phyloP scores from a whole-genome alignment of 2,329 filamentous ascomycete species.

The Didymella glomerata region DNA sequence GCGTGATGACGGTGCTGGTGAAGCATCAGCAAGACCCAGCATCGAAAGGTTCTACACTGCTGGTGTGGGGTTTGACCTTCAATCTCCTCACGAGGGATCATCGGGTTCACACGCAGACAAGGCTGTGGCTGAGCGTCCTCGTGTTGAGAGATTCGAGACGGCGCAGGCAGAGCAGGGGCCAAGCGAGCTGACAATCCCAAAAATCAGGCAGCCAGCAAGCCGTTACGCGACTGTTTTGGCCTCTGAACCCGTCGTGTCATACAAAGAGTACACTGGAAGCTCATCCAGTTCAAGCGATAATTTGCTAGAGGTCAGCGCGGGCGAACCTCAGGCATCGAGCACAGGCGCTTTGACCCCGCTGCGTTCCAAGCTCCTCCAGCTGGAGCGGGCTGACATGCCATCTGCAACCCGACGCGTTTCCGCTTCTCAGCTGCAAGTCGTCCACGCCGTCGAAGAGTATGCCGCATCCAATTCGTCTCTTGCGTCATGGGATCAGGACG shows the following conservation, averaged over 20 bases:
- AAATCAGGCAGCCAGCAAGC: conserved; percentile 19
- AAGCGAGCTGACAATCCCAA: conserved; percentile 26
- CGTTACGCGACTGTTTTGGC: conserved; percentile 14
- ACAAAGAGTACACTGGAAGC: conserved; percentile 19
- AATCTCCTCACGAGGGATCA: background rate
- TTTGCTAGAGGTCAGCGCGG: conserved; percentile 8
- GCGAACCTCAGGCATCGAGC: conserved; percentile 16
- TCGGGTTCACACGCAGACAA: conserved; percentile 18
- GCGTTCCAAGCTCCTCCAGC: conserved; percentile 5
- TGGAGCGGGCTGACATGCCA: conserved; percentile 12
- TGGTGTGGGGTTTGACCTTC: background rate
- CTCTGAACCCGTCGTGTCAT: conserved; percentile 16
- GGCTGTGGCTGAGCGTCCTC: conserved; percentile 20
- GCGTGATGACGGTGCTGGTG: background rate
- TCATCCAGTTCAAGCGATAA: conserved; percentile 13
- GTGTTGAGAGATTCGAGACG: conserved; percentile 23
- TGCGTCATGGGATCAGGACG: conserved; percentile 46
- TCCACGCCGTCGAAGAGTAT: conserved; percentile 45
- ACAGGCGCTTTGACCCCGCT: conserved; percentile 15
- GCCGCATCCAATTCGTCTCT: conserved; percentile 42
- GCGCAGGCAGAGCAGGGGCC: conserved; percentile 20
- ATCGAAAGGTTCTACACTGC: conserved; percentile 13
- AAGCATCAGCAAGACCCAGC: background rate
- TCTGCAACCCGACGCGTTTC: conserved; percentile 24
- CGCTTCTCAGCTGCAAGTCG: conserved; percentile 38